These are phyloP conservation scores for Coleophoma cylindrospora DNA, from an alignment of 2,329 filamentous ascomycete species.

Conservation along the genomic window DNA sequence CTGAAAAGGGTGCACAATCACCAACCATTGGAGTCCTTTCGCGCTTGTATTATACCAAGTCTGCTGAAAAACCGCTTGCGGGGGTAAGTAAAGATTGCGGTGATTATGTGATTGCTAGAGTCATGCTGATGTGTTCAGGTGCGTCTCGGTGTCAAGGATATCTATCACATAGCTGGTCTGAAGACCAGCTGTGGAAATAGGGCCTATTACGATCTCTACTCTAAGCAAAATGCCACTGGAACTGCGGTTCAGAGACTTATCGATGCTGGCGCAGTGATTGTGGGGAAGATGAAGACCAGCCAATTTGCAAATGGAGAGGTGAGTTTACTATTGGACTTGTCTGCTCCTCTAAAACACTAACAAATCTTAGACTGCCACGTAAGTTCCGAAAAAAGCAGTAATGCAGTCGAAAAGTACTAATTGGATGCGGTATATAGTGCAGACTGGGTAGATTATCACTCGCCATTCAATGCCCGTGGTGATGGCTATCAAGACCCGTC, in stretches of 20 bases:
- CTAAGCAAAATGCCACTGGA: conserved; percentile 37
- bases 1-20: conserved; percentile 28
- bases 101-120: background rate
- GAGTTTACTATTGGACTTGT: background rate
- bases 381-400: background rate
- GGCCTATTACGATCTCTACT: conserved; percentile 49
- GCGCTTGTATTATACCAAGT: conserved; percentile 49
- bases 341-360: background rate
- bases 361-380: conserved; percentile 12
- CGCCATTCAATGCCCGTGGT: conserved; percentile 36
- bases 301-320: conserved; percentile 35
- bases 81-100: conserved; percentile 34
- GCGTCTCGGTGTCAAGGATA: conserved; percentile 55
- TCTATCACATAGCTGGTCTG: conserved; percentile 50
- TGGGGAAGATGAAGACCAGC: conserved; percentile 47
- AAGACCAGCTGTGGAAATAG: conserved; percentile 50
- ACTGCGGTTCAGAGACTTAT: conserved; percentile 47
- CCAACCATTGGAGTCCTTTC: conserved; percentile 50
- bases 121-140: conserved; percentile 24
- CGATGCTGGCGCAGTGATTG: conserved; percentile 50
- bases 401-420: background rate
- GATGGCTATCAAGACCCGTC: conserved; percentile 43
- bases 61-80: conserved; percentile 36
- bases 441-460: conserved; percentile 39
- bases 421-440: conserved; percentile 28